Base-by-base conservation (phyloP, 2,329 filamentous ascomycete species). In the Arthroderma sp. region DNA sequence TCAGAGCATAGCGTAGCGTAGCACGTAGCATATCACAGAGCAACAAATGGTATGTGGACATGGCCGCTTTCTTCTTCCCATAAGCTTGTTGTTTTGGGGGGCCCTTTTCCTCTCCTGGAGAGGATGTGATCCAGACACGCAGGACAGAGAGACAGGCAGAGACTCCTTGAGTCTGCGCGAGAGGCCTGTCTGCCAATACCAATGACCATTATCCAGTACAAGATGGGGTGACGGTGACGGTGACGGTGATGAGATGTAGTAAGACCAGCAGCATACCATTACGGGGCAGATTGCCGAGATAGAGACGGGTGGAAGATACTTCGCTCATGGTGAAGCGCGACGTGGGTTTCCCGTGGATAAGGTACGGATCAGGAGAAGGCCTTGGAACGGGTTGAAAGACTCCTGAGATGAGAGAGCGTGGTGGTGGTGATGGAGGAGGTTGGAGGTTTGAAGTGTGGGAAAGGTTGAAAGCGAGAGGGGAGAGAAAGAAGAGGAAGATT, bases 281-380 rank as follows among this genome's bases (percentile, higher is more conserved):
- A 75, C 90, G 88, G 75, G 93, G 91, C 73, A 98, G 86, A 78
- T 97, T 97, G 76, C 91, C 91, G 77, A 97, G 79, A 79, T 97
- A 98, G 66, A 97, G 87, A 77, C 93, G 84, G 70, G 91, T 97
- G 65, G 87, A 86, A 63, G 90, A 95, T 65, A 96, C 91, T 77
- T 95, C 89, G 68, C 83, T 86, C 82, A 89, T 90, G 66, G 64
- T 62, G 67, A 37, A 37, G 35, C 9, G 35, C 35, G 35, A 37
- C 35, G 35, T 13, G 23, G 23, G 41, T 21, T n/a, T 47, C 41
- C 41, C 21, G 11, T 23, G 21, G 11, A 28, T 31, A 31, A n/a
- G n/a, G 39, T 19, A 43, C 11, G 19, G 9, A 23, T 25, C 21
- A 47, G 41, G 19, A 47, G 19, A n/a, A 28, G 41, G 41, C 41